phyloP scores from a whole-genome alignment of 225 moss, liverwort and hornwort species.

The Antitrichia curtipendula region DNA sequence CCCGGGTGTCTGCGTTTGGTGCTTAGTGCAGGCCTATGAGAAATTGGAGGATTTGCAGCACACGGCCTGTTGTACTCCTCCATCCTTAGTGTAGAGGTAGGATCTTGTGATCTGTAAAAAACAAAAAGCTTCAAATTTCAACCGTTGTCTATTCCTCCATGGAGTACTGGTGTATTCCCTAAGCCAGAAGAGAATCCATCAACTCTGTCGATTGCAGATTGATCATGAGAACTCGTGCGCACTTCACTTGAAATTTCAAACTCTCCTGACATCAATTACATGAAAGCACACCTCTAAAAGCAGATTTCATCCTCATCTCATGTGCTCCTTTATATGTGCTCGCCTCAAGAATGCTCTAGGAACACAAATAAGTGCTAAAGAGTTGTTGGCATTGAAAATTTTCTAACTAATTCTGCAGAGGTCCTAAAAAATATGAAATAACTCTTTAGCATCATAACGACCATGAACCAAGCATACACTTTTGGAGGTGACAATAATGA shows the following conservation, averaged over 20 bases:
- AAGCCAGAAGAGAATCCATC: neutral
- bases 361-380: neutral
- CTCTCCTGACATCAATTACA: neutral
- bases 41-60: conserved; percentile 37
- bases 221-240: neutral
- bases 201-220: neutral
- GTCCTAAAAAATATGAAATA: neutral
- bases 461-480: neutral
- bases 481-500: neutral
- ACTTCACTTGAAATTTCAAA: neutral
- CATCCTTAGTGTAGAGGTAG: conserved; percentile 44
- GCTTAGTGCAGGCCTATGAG: conserved; percentile 7
- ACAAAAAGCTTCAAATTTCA: neutral
- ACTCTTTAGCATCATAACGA: neutral
- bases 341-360: neutral
- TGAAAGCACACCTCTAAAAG: neutral
- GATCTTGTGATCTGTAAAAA: neutral
- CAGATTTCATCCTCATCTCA: neutral
- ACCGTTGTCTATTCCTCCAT: neutral
- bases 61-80: conserved; percentile 51
- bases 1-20: conserved; percentile 45
- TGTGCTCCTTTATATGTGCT: neutral
- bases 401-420: neutral
- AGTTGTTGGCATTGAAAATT: neutral
- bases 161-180: neutral